These are phyloP conservation scores for Penicillium sp. DNA, from an alignment of 2,329 filamentous ascomycete species.

Conservation along the genomic window DNA sequence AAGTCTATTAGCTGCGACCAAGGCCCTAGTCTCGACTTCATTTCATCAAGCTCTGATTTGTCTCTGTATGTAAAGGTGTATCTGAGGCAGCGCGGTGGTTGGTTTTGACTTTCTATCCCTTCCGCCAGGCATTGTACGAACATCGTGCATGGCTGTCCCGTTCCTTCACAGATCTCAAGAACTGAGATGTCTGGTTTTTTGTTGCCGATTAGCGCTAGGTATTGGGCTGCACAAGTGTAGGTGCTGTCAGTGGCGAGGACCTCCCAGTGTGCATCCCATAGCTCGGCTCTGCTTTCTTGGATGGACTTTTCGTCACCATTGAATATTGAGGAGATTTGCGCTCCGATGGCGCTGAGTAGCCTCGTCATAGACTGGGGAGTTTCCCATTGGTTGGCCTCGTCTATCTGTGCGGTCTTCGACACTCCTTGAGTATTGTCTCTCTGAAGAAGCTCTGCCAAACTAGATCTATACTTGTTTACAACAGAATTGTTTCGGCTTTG, in stretches of 20 bases:
- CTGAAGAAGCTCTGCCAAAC: neutral
- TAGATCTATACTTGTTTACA: conserved; percentile 5
- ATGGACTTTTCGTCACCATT: neutral
- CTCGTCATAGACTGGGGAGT: neutral
- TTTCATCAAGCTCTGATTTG: neutral
- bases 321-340: conserved; percentile 6
- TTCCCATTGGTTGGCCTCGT: neutral
- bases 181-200: conserved; percentile 24
- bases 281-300: neutral
- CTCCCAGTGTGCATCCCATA: conserved; percentile 3
- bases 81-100: conserved; percentile 6
- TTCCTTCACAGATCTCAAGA: conserved; percentile 21
- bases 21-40: neutral
- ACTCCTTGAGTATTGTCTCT: neutral
- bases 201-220: conserved; percentile 18
- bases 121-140: conserved; percentile 8
- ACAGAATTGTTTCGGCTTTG: neutral
- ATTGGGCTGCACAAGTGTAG: conserved; percentile 11
- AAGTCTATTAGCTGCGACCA: conserved; percentile 10
- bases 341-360: conserved; percentile 10
- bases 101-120: neutral
- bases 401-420: neutral
- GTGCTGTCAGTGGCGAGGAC: neutral
- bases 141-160: conserved; percentile 7
- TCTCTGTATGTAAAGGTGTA: conserved; percentile 16